Conservation (phyloP, 2,329 filamentous ascomycete species). For the Aureobasidium sp. region DNA sequence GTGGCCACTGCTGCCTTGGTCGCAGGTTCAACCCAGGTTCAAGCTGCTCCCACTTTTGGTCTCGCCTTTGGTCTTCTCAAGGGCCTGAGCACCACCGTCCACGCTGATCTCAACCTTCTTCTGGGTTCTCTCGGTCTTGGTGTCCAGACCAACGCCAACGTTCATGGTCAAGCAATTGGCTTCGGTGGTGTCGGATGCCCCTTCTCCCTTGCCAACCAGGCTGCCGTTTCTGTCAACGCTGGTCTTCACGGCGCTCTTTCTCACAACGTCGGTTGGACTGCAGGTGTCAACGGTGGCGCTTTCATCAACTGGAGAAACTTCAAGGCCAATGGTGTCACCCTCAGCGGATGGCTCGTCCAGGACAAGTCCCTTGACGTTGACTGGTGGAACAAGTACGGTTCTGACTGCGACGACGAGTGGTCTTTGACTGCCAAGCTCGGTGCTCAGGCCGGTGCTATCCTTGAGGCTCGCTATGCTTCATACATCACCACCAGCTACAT, state of each 20-base stretch:
- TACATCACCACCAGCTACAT: conserved; percentile 15
- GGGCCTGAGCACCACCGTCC: neutral
- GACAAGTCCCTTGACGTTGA: conserved; percentile 16
- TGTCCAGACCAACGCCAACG: neutral
- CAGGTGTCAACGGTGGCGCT: neutral
- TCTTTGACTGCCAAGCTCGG: conserved; percentile 25
- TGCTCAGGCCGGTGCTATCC: conserved; percentile 20
- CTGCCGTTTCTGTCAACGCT: neutral
- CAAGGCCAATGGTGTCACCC: conserved; percentile 20
- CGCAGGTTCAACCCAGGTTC: conserved; percentile 7
- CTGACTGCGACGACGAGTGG: conserved; percentile 27
- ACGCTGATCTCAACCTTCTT: neutral
- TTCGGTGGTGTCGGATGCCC: neutral
- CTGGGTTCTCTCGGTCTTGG: neutral
- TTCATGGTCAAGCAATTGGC: conserved; percentile 2
- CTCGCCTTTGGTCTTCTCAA: neutral
- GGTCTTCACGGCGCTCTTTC: conserved; percentile 2
- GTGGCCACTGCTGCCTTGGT: conserved; percentile 2
- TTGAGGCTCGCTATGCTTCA: conserved; percentile 25
- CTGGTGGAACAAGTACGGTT: conserved; percentile 8
- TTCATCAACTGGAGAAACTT: conserved; percentile 18
- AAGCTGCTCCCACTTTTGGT: conserved; percentile 8
- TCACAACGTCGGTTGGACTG: neutral
- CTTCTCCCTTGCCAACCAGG: neutral
- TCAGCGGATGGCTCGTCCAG: conserved; percentile 27